These are phyloP conservation scores for Hibiscus mutabilis DNA, from an alignment of 345 rosid species.

Conservation along the genomic window DNA sequence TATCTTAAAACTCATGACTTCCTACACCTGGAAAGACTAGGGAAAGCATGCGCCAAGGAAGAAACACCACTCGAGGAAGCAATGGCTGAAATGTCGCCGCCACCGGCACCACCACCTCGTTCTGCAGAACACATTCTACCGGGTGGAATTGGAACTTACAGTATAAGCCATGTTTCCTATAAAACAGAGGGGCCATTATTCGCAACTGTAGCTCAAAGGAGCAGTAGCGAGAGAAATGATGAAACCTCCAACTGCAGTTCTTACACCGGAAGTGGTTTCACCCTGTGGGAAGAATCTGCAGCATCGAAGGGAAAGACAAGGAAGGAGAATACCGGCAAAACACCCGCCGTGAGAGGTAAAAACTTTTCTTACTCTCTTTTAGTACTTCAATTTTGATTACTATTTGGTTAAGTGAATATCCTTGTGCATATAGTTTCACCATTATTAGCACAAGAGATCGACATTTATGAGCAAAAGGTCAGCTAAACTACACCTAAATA, in stretches of 20 bases:
- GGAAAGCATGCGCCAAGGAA: conserved; percentile 42
- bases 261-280: conserved; percentile 69
- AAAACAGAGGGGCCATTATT: conserved; percentile 64
- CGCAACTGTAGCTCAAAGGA: conserved; percentile 31
- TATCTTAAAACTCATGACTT: conserved; percentile 78
- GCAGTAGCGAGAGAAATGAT: conserved; percentile 54
- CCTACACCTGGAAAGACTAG: conserved; percentile 59
- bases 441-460: too few relatives aligned
- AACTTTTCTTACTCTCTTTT: not conserved
- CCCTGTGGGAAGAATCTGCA: conserved; percentile 75
- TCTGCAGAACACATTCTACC: conserved; percentile 63
- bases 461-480: too few relatives aligned
- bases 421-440: too few relatives aligned
- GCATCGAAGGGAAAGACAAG: conserved; percentile 83
- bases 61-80: conserved; percentile 34
- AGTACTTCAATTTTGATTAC: too few relatives aligned
- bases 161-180: conserved; percentile 71
- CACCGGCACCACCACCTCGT: conserved; percentile 39
- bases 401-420: too few relatives aligned
- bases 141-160: conserved; percentile 93
- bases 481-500: too few relatives aligned
- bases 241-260: conserved; percentile 83
- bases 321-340: conserved; percentile 69
- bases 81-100: conserved; percentile 49
- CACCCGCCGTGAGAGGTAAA: conserved; percentile 39